Conservation (phyloP, 768 basidiomycete genomes). For the Tremella yokohamensis region DNA sequence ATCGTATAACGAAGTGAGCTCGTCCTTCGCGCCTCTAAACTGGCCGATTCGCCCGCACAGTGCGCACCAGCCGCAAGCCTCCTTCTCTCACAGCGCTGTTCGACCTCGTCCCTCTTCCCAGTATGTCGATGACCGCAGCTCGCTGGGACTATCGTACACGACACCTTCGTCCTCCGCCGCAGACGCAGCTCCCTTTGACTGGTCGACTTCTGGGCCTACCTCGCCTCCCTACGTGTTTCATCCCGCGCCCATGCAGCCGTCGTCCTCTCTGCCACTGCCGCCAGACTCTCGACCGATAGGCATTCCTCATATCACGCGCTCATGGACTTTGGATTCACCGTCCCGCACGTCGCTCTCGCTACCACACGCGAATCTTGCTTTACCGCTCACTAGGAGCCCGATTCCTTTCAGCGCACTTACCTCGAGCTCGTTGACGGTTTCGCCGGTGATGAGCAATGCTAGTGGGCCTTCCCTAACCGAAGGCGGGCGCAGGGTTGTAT, state of each 20-base stretch:
- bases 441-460: neutral
- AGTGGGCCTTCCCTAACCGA: neutral
- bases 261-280: neutral
- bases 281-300: neutral
- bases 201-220: neutral
- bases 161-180: neutral
- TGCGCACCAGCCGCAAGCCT: too few relatives aligned
- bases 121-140: too few relatives aligned
- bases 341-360: neutral
- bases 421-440: neutral
- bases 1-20: too few relatives aligned
- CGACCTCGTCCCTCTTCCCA: too few relatives aligned
- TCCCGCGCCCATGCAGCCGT: neutral
- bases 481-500: neutral
- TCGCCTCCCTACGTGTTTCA: neutral
- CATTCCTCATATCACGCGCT: neutral
- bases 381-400: neutral
- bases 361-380: neutral
- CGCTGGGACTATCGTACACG: too few relatives aligned
- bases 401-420: neutral
- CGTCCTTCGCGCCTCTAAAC: too few relatives aligned
- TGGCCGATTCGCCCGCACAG: too few relatives aligned
- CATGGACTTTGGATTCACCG: conserved; percentile 1
- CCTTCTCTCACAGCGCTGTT: too few relatives aligned
- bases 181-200: neutral